These are phyloP conservation scores for Cladosporium colombiae DNA, from an alignment of 2,329 filamentous ascomycete species.

Conservation along the genomic window DNA sequence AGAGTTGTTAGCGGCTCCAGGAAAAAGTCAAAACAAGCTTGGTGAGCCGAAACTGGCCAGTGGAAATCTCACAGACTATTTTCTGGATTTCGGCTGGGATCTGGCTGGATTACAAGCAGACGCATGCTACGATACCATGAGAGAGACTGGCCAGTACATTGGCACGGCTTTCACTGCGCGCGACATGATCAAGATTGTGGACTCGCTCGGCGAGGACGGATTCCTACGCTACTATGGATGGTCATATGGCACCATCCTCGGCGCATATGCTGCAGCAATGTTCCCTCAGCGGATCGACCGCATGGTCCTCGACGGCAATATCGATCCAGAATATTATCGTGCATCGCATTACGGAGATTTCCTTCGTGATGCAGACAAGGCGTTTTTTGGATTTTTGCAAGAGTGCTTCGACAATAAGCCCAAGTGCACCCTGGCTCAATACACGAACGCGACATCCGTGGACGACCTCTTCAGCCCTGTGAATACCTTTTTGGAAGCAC, in stretches of 20 bases:
- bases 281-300: conserved; percentile 41
- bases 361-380: neutral
- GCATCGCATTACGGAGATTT: neutral
- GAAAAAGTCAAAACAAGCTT: neutral
- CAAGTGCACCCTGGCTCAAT: neutral
- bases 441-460: neutral
- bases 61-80: neutral
- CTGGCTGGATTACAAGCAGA: conserved; percentile 16
- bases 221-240: conserved; percentile 38
- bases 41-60: neutral
- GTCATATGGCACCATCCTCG: conserved; percentile 50
- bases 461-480: neutral
- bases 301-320: conserved; percentile 46
- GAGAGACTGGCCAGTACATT: conserved; percentile 40
- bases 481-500: neutral
- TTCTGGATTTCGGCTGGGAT: conserved; percentile 10
- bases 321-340: conserved; percentile 46
- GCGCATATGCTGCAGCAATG: conserved; percentile 41
- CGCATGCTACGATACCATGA: conserved; percentile 18
- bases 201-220: conserved; percentile 46
- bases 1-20: neutral
- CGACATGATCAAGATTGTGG: conserved; percentile 49
- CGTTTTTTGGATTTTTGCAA: neutral
- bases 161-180: conserved; percentile 49
- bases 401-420: neutral